Conservation (phyloP, 208 protist species). For the Spongospora subterranea region DNA sequence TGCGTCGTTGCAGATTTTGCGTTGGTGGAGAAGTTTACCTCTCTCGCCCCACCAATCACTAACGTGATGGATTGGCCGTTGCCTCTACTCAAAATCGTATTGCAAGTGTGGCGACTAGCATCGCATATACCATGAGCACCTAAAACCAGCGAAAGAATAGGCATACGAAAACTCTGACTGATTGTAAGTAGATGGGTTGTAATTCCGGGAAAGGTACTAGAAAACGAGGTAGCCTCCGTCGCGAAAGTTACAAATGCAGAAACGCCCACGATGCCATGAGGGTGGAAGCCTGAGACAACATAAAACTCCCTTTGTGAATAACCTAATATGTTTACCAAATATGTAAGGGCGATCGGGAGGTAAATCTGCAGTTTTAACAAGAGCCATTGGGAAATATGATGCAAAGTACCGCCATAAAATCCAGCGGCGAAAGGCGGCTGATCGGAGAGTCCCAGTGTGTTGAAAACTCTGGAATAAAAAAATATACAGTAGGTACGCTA, state of each 20-base stretch:
- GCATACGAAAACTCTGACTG: conserved; percentile 42
- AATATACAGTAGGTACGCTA: background rate
- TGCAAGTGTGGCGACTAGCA: conserved; percentile 24
- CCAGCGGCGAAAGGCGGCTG: conserved; percentile 12
- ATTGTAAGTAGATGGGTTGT: conserved; percentile 21
- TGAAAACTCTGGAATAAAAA: conserved; percentile 45
- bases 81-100: conserved; percentile 17
- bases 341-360: conserved; percentile 65
- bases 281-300: conserved; percentile 59
- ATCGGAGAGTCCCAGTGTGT: background rate
- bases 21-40: conserved; percentile 9
- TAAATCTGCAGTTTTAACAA: conserved; percentile 68
- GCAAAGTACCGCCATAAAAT: conserved; percentile 57
- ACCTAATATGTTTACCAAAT: conserved; percentile 59
- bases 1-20: too few relatives aligned
- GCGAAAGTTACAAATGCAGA: conserved; percentile 65
- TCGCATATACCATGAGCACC: conserved; percentile 37
- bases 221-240: conserved; percentile 59
- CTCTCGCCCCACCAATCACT: conserved; percentile 68
- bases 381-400: conserved; percentile 67
- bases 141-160: conserved; percentile 4
- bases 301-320: background rate
- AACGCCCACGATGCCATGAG: conserved; percentile 71
- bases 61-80: conserved; percentile 56
- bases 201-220: conserved; percentile 62